A percentile compares a stretch with the other conserved stretches of the same genome.
phyloP scores from a whole-genome alignment of 768 basidiomycete species.

The Lactarius psammicola region DNA sequence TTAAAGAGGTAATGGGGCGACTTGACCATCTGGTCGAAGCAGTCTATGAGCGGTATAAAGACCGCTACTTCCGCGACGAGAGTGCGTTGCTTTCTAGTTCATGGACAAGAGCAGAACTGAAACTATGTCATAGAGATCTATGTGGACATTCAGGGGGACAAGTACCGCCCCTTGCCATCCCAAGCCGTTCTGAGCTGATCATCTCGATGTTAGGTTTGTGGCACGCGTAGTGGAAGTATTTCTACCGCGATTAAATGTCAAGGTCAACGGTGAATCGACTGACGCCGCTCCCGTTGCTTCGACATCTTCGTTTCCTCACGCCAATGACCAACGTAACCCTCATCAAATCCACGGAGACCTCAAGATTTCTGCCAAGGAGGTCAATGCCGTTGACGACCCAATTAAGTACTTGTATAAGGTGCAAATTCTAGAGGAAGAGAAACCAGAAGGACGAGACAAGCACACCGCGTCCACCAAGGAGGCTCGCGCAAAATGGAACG shows the following conservation, averaged over 20 bases:
- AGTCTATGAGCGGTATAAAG: constrained; percentile 93
- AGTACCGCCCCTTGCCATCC: constrained; percentile 49
- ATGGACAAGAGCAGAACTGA: constrained; percentile 8
- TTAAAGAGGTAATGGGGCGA: constrained; percentile 91
- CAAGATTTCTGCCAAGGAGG: constrained; percentile 68
- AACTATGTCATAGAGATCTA: constrained; percentile 60
- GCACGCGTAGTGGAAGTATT: constrained; percentile 78
- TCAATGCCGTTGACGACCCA: constrained; percentile 72
- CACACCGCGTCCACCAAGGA: constrained; percentile 52
- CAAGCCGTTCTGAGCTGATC: constrained; percentile 24
- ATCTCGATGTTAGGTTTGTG: constrained; percentile 58
- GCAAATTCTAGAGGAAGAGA: constrained; percentile 72
- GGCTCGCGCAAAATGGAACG: constrained; percentile 61
- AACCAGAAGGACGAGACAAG: constrained; percentile 63
- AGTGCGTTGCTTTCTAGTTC: constrained; percentile 50
- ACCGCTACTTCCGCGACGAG: constrained; percentile 90
- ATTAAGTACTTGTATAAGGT: constrained; percentile 83
- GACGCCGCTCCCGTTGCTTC: constrained; percentile 34
- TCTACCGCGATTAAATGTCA: constrained; percentile 45
- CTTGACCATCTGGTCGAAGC: constrained; percentile 93
- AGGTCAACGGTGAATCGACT: constrained; percentile 20
- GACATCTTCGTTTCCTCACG: constrained; percentile 39
- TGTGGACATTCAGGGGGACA: constrained; percentile 83
- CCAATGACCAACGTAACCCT: constrained; percentile 43
- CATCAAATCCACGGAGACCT: constrained; percentile 82